Conservation (phyloP, 495 filamentous ascomycete genomes). For the Aspergillus carlsbadensis region DNA sequence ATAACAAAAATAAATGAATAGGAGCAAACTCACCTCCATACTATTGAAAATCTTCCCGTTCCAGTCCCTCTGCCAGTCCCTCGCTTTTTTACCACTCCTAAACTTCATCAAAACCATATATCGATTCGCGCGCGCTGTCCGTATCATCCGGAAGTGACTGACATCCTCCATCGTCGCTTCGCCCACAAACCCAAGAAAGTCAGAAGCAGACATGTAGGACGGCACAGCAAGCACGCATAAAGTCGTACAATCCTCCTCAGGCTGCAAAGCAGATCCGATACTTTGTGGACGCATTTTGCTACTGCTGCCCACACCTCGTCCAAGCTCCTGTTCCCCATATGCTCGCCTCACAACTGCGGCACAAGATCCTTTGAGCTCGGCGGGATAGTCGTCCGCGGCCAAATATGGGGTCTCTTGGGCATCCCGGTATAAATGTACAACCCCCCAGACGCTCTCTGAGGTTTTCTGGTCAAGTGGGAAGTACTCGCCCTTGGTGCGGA, state of each 20-base stretch:
- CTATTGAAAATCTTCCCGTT: constrained; percentile 94
- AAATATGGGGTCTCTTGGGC: constrained; percentile 65
- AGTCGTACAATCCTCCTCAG: constrained; percentile 75
- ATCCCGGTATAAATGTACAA: constrained; percentile 93
- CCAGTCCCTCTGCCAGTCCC: constrained; percentile 79
- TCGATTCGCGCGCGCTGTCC: constrained; percentile 81
- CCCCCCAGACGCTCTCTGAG: constrained; percentile 84
- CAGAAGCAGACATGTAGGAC: constrained; percentile 84
- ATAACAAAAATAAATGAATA: constrained; percentile 3
- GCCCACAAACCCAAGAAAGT: constrained; percentile 90
- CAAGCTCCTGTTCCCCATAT: constrained; percentile 24
- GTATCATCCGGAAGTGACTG: constrained; percentile 93
- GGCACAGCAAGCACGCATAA: constrained; percentile 94
- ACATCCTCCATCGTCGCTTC: constrained; percentile 85
- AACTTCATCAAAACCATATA: constrained; percentile 99
- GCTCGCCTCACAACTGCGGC: constrained; percentile 35
- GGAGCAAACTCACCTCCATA: constrained; percentile 71
- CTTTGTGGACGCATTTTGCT: constrained; percentile 9
- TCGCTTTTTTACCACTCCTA: constrained; percentile 68
- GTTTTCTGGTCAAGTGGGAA: constrained; percentile 71
- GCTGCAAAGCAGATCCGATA: constrained; percentile 7
- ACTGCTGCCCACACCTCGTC: constrained; percentile 24
- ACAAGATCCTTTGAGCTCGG: constrained; percentile 43
- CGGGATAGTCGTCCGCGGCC: constrained; percentile 39
- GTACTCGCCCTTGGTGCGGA: constrained; percentile 75